Evolutionary conservation across 2,329 filamentous ascomycete genomes (phyloP).

Genomic region (Monosporascus sp.): DNA sequence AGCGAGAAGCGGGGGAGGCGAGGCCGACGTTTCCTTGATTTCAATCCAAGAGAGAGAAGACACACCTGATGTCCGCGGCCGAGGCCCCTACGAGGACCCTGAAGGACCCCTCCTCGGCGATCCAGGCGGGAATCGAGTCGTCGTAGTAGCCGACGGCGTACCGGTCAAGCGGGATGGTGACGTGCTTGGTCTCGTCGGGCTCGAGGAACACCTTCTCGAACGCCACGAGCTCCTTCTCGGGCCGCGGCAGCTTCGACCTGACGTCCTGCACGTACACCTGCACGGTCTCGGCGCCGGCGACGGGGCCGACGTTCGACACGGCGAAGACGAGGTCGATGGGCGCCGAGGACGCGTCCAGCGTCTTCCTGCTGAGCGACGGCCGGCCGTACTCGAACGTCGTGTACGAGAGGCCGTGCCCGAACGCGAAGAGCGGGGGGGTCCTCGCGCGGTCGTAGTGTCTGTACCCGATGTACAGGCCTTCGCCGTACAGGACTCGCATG

Average conservation of each 20-base stretch:
- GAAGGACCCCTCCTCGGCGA: slow-evolving; percentile 61
- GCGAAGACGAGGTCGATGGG: slow-evolving; percentile 42
- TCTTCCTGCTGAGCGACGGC: slow-evolving; percentile 42
- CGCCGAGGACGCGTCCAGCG: slow-evolving; percentile 30
- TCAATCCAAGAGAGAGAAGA: slow-evolving; percentile 3
- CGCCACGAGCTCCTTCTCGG: slow-evolving; percentile 65
- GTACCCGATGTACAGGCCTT: slow-evolving; percentile 70
- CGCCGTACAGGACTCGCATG: slow-evolving; percentile 62
- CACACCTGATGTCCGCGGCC: slow-evolving; percentile 58
- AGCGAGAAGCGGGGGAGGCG: slow-evolving; percentile 10
- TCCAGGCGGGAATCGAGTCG: slow-evolving; percentile 52
- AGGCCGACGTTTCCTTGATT: not conserved
- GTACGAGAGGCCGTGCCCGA: slow-evolving; percentile 71
- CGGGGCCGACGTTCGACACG: slow-evolving; percentile 49
- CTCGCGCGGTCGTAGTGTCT: slow-evolving; percentile 61
- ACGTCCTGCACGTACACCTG: slow-evolving; percentile 64
- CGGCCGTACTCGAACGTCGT: slow-evolving; percentile 62
- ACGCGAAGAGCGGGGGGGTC: slow-evolving; percentile 60
- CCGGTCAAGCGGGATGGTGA: slow-evolving; percentile 42
- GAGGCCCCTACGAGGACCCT: slow-evolving; percentile 57
- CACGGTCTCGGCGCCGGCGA: slow-evolving; percentile 57
- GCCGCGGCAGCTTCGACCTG: slow-evolving; percentile 57
- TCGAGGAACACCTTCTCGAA: slow-evolving; percentile 61
- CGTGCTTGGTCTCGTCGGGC: slow-evolving; percentile 48
- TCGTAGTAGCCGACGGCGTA: slow-evolving; percentile 59